A percentile compares a stretch with the other conserved stretches of the same genome.
phyloP scores from a whole-genome alignment of 2,329 filamentous ascomycete species.

The Phyllachora maydis region DNA sequence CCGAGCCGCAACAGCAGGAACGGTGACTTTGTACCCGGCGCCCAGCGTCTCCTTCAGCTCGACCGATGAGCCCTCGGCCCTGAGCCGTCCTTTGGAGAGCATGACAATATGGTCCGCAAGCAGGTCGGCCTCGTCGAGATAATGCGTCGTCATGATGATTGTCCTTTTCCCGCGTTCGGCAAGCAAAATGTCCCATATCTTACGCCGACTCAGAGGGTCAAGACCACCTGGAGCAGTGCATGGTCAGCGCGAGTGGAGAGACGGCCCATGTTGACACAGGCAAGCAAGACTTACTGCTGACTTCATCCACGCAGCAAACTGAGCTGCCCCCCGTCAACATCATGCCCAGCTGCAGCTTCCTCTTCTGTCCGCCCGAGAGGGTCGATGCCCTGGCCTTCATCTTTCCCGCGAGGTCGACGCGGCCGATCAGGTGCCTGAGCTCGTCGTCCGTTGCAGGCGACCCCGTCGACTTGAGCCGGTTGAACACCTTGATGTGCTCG shows the following conservation, averaged over 20 bases:
- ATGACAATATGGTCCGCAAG: conserved; percentile 49
- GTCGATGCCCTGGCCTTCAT: conserved; percentile 28
- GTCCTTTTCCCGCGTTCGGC: conserved; percentile 39
- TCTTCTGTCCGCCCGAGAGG: conserved; percentile 47
- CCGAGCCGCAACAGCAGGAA: too few relatives aligned
- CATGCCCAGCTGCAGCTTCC: conserved; percentile 49
- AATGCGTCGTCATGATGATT: conserved; percentile 49
- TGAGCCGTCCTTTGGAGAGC: conserved; percentile 38
- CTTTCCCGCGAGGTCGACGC: conserved; percentile 41
- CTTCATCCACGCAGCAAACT: conserved; percentile 50
- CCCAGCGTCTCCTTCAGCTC: conserved; percentile 42
- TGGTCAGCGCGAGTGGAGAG: background rate
- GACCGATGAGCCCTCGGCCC: conserved; percentile 39
- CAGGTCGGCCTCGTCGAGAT: conserved; percentile 49
- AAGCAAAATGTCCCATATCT: conserved; percentile 51
- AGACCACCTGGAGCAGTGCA: too few relatives aligned
- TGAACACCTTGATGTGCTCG: conserved; percentile 45
- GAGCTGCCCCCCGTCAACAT: conserved; percentile 49
- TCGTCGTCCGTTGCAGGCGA: conserved; percentile 17
- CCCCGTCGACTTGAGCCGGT: conserved; percentile 36
- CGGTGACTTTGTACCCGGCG: conserved; percentile 40
- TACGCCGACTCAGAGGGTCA: conserved; percentile 43
- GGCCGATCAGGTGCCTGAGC: conserved; percentile 27
- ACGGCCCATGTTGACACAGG: background rate
- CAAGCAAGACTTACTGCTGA: conserved; percentile 37